A percentile compares a stretch with the other conserved stretches of the same genome.
These are phyloP conservation scores for Colletotrichum phormii DNA, from an alignment of 2,329 filamentous ascomycete genomes.

Conservation along the genomic window DNA sequence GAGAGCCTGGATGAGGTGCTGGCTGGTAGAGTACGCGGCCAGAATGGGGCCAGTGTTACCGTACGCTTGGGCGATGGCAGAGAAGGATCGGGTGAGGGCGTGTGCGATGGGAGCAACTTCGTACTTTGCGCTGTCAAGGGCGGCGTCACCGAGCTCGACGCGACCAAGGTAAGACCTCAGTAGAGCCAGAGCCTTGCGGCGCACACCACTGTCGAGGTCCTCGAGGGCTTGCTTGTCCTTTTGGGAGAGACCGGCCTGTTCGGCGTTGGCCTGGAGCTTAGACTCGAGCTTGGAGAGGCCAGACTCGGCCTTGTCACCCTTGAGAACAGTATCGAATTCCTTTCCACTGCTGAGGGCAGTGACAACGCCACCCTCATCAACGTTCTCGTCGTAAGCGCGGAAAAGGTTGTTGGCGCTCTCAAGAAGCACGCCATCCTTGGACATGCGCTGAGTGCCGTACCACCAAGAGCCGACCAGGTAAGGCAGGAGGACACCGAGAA, in stretches of 20 bases:
- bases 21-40: slow-evolving; percentile 82
- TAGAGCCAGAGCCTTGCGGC: slow-evolving; percentile 87
- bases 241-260: slow-evolving; percentile 70
- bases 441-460: slow-evolving; percentile 95
- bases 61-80: slow-evolving; percentile 88
- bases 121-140: slow-evolving; percentile 87
- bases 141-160: slow-evolving; percentile 82
- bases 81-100: slow-evolving; percentile 86
- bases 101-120: slow-evolving; percentile 89
- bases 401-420: slow-evolving; percentile 96
- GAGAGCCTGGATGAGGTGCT: slow-evolving; percentile 90
- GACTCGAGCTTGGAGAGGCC: slow-evolving; percentile 88
- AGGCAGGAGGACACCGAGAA: slow-evolving; percentile 90
- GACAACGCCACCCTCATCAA: slow-evolving; percentile 83
- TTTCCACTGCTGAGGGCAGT: slow-evolving; percentile 85
- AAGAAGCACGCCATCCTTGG: slow-evolving; percentile 92
- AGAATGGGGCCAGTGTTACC: slow-evolving; percentile 86
- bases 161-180: slow-evolving; percentile 96
- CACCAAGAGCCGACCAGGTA: slow-evolving; percentile 98
- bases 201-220: slow-evolving; percentile 81
- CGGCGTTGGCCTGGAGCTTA: slow-evolving; percentile 70
- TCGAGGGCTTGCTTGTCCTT: slow-evolving; percentile 84
- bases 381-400: slow-evolving; percentile 88
- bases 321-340: slow-evolving; percentile 83
- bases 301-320: slow-evolving; percentile 81